Base-by-base conservation (phyloP, 352 stramenopile species). In the Pythium chondricola region DNA sequence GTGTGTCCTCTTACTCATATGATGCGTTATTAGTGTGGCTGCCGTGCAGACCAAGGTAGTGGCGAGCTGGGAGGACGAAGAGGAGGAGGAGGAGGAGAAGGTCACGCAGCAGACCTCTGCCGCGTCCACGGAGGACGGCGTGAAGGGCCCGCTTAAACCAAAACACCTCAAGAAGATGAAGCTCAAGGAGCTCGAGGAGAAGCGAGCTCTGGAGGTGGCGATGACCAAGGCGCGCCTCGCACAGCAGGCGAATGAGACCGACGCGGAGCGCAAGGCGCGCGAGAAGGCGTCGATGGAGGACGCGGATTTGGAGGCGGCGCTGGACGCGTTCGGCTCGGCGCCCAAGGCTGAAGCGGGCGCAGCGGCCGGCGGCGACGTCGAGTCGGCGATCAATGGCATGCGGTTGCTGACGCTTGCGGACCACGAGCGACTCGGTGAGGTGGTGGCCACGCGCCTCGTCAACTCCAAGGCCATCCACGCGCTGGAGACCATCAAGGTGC, bases 141-240 rank as follows among this genome's bases (percentile, higher is more conserved):
- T 68, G 7, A 84, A 82, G 49, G 79, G 71, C 2, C 76, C 70
- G 18, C 65, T 87, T 33, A 89, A 89, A 65, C 80, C 80, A 38
- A 92, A 92, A 66, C 80, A 82, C 65, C 48, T 89, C n/a, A 92
- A 92, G 67, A 92, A 88, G 66, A 64, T 86, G 57, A 89, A 88
- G 61, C 55, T 89, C 22, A 89, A 92, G 70, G 80, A 92, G 60
- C 71, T 80, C n/a, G 73, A 89, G 51, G 75, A 89, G 52, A 92
- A 92, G 64, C 80, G 77, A 42, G 74, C 77, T 48, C 53, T 88
- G 36, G 80, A 92, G 43, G 69, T 89, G 43, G 75, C 73, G 25
- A 63, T 89, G 29, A 81, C 77, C 31, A 88, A 88, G 65, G 74
- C 76, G 38, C 75, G 77, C 26, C 69, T 88, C 10, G 75, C 77